Evolutionary conservation across 1,284 basidiomycete species (phyloP), one percentile per base, ranked within the genome.

Genomic region (Ustilago vetiveriae): DNA sequence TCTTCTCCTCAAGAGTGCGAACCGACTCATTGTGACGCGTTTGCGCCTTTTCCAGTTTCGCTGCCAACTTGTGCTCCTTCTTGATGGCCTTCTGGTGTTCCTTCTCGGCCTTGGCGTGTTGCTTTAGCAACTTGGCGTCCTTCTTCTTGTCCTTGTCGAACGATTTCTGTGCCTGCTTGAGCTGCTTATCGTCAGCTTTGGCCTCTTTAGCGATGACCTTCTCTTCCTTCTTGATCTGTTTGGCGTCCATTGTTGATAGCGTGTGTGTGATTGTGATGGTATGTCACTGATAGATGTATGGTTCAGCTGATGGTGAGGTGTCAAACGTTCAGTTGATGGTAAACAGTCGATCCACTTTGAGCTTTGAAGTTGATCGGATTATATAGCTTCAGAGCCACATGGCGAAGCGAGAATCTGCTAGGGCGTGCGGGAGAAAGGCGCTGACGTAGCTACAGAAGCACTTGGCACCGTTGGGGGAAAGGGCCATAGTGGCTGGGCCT

Each of bases 21-120:
- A 71, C 54, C 6, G 68, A 26, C 10, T 45, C 57, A 37, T 66
- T 71, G 54, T 71, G 41, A 50, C 66, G 65, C 27, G 56, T 24
- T 29, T 59, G 56, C 4, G 53, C 50, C 40, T 71, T 71, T 16
- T 71, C 67, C 0, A 71, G 53, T 42, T 60, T 66, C 10, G 62
- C 62, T 6, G 53, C 49, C 9, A 64, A 23, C 37, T 71, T 66
- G 62, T 66, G 67, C 42, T 71, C 67, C 41, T 65, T 65, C 30
- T 39, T 35, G 42, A 71, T 65, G 0, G 56, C 56, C 38, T 65
- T 65, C 30, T 65, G 55, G n/a, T 65, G 67, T 22, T 70, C 52
- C 21, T 59, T 55, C 21, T 72, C 55, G 1, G 68, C 63, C 38
- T 59, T 55, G 8, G 53, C 53, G 8, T 54, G 44, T 8, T 45